phyloP scores from a whole-genome alignment of 1,139 yeast species.

The Taphrina betulina region DNA sequence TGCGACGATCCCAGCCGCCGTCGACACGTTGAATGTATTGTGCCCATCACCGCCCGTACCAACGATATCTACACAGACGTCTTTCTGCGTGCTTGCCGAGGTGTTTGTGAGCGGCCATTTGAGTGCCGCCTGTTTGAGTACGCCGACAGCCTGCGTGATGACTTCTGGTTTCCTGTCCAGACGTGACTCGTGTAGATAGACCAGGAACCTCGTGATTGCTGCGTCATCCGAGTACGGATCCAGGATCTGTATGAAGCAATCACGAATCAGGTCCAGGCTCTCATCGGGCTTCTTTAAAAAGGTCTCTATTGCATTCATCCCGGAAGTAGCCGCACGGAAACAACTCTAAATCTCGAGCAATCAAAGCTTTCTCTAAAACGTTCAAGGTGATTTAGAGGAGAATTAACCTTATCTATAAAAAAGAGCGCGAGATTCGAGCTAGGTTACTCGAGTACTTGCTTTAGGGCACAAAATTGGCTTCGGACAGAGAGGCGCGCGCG shows the following conservation, averaged over 20 bases:
- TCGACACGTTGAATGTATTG: constrained; percentile 91
- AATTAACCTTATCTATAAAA: too few species aligned
- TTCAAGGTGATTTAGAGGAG: too few species aligned
- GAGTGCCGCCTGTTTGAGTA: constrained; percentile 15
- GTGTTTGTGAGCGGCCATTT: constrained; percentile 5
- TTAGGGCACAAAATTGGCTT: too few species aligned
- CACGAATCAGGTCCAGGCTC: neutral
- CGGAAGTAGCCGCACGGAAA: too few species aligned
- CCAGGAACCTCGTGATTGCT: constrained; percentile 9
- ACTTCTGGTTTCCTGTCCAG: constrained; percentile 25
- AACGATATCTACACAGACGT: constrained; percentile 68
- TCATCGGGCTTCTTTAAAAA: neutral
- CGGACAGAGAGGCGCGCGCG: too few species aligned
- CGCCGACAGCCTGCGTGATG: constrained; percentile 20
- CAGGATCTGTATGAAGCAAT: constrained; percentile 19
- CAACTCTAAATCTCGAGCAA: too few species aligned
- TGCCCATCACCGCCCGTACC: constrained; percentile 99
- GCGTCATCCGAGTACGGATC: constrained; percentile 5
- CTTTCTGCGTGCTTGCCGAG: constrained; percentile 2
- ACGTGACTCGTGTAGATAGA: constrained; percentile 16
- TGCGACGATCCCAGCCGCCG: constrained; percentile 89
- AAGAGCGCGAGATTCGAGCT: too few species aligned
- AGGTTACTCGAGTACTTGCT: too few species aligned
- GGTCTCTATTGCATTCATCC: constrained; percentile 16
- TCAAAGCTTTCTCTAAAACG: too few species aligned